Evolutionary conservation across 2,329 filamentous ascomycete species (phyloP).

Genomic region (Fonsecaea multimorphosa): DNA sequence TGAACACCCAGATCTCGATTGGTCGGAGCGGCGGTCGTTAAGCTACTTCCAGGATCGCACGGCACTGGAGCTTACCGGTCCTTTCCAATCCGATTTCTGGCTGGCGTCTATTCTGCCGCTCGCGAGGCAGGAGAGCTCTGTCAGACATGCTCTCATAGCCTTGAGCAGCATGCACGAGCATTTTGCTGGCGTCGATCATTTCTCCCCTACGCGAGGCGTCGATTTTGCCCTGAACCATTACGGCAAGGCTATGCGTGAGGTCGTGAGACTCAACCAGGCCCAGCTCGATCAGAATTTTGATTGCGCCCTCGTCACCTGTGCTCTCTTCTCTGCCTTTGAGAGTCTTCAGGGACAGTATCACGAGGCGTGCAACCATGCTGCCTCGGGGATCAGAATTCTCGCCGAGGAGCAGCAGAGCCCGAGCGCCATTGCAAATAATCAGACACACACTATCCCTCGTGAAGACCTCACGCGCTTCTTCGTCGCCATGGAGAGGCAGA

Average conservation of each 20-base stretch:
- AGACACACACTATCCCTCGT: constrained; percentile 9
- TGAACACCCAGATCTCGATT: constrained; percentile 29
- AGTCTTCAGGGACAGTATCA: constrained; percentile 59
- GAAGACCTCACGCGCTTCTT: constrained; percentile 28
- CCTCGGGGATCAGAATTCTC: constrained; percentile 43
- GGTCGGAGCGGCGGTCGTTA: constrained; percentile 40
- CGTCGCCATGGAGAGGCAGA: constrained; percentile 23
- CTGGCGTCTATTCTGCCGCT: constrained; percentile 39
- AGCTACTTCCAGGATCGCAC: constrained; percentile 42
- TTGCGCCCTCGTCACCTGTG: constrained; percentile 53
- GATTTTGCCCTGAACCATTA: constrained; percentile 56
- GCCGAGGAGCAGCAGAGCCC: constrained; percentile 27
- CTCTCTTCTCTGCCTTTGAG: constrained; percentile 62
- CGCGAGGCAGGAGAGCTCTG: constrained; percentile 39
- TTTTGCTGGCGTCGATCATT: constrained; percentile 29
- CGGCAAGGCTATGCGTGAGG: constrained; percentile 55
- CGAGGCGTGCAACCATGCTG: constrained; percentile 50
- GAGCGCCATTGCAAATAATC: neutral
- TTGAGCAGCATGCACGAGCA: constrained; percentile 43
- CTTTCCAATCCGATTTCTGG: constrained; percentile 42
- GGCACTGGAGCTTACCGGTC: constrained; percentile 39
- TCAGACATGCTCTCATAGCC: constrained; percentile 42
- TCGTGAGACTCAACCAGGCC: constrained; percentile 48
- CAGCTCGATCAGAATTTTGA: constrained; percentile 43
- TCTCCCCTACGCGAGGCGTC: constrained; percentile 18